Base-by-base conservation (phyloP, 805 yeast genomes). In the Maudiozyma serrabonitensis region DNA sequence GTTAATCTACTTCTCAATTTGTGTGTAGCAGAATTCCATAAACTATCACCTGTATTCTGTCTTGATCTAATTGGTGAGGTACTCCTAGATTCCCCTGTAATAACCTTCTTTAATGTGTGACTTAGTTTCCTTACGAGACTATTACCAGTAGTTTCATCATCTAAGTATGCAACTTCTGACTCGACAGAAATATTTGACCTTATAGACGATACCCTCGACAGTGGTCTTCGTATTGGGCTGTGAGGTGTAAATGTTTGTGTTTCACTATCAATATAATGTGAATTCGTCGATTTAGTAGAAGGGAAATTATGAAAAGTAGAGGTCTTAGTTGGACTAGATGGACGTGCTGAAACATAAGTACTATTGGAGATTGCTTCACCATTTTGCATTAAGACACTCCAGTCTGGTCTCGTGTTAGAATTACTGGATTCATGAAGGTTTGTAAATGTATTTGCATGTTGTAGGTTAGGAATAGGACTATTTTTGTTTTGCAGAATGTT, bases 11-110 rank as follows among this genome's bases (percentile, higher is more conserved):
- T 52, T 41, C 57, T 52, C 28, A 60, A 43, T 3, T 54, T 48
- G 15, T 50, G 52, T 31, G 58, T 54, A 2, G 62, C 54, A 6
- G 63, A 55, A 41, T 21, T 23, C 26, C 54, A 47, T 11, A 56
- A 54, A 28, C 62, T 56, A 11, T 50, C 62, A 4, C 64, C 65
- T 2, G 65, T 61, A 45, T 60, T 56, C 32, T 61, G 61, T 18
- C 61, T 51, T 2, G 61, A 55, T 45, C 53, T 52, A 8, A 57
- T 52, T 5, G 64, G 61, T 4, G 63, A 61, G 1, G 49, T 43
- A 15, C 47, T 47, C 1, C 52, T 25, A 28, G 47, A 46, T 37
- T 59, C 65, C 1, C 60, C 58, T 1, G 65, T 58, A 11, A 57
- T 44, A 3, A 53, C 53, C 32, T 45, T 57, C 37, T 54, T 61